Conservation (phyloP, 257 asterid species). For the Forsythia viridissima region DNA sequence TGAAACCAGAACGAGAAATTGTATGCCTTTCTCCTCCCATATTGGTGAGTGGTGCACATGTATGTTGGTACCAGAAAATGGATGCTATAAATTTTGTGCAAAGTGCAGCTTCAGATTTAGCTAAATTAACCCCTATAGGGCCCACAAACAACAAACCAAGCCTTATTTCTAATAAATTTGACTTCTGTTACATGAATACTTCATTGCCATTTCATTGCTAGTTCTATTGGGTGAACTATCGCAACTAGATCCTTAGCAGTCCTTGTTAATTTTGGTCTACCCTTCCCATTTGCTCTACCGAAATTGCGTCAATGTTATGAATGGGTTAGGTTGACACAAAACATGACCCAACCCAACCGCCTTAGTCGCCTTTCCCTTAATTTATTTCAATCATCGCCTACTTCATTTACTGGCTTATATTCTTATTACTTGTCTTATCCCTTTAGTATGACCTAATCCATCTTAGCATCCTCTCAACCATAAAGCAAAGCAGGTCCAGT, state of each 20-base stretch:
- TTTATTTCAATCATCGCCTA: background rate
- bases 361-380: background rate
- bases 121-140: background rate
- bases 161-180: background rate
- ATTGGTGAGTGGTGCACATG: background rate
- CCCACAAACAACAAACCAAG: background rate
- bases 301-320: background rate
- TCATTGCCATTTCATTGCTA: too few species aligned
- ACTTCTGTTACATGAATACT: background rate
- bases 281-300: background rate
- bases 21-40: background rate
- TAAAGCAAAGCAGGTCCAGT: too few species aligned
- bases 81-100: background rate
- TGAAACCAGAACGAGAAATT: conserved; percentile 12
- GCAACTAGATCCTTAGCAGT: background rate
- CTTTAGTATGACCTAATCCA: background rate
- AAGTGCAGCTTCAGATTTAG: background rate
- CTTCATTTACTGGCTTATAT: background rate
- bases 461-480: background rate
- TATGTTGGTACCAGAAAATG: background rate
- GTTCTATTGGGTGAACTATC: background rate
- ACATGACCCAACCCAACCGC: background rate
- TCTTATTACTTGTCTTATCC: background rate
- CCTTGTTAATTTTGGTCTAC: background rate
- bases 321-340: background rate